These are phyloP conservation scores for Paradendryphiella salina DNA, from an alignment of 2,329 filamentous ascomycete genomes.

Conservation along the genomic window DNA sequence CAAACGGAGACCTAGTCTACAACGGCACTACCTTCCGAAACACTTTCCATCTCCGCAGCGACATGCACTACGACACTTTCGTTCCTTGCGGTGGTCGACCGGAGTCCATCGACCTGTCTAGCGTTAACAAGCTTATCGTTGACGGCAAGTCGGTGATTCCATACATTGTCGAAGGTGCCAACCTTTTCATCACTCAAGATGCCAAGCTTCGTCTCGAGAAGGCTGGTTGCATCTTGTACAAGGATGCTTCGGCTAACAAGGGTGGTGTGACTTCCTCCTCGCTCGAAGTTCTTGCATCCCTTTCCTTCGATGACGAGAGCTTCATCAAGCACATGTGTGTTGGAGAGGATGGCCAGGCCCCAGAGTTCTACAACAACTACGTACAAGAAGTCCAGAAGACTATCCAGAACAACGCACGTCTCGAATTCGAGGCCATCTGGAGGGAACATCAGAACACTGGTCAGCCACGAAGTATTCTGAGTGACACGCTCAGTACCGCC, in stretches of 20 bases:
- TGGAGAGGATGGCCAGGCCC: constrained; percentile 72
- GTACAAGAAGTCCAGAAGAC: constrained; percentile 88
- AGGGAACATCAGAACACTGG: constrained; percentile 85
- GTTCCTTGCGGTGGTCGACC: constrained; percentile 96
- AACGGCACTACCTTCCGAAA: constrained; percentile 97
- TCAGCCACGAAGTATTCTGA: constrained; percentile 78
- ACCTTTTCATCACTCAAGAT: constrained; percentile 98
- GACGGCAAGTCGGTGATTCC: constrained; percentile 86
- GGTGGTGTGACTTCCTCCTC: constrained; percentile 97
- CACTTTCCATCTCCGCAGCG: constrained; percentile 87
- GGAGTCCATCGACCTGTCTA: constrained; percentile 92
- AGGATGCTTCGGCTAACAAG: constrained; percentile 98
- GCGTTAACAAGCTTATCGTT: constrained; percentile 83
- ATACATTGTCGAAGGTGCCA: constrained; percentile 97
- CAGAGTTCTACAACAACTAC: constrained; percentile 90
- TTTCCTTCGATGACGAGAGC: constrained; percentile 87
- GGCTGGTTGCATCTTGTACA: constrained; percentile 93
- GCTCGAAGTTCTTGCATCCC: constrained; percentile 88
- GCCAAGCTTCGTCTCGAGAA: constrained; percentile 93
- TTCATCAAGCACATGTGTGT: constrained; percentile 96
- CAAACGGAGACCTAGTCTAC: constrained; percentile 79
- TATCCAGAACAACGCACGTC: constrained; percentile 85
- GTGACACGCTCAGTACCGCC: constrained; percentile 84
- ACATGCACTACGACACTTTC: constrained; percentile 77
- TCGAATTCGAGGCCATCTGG: constrained; percentile 99